Percentiles rank a stretch among this genome's conserved stretches.
phyloP scores from a whole-genome alignment of 2,329 filamentous ascomycete genomes.

The Waltergamsia citrina region DNA sequence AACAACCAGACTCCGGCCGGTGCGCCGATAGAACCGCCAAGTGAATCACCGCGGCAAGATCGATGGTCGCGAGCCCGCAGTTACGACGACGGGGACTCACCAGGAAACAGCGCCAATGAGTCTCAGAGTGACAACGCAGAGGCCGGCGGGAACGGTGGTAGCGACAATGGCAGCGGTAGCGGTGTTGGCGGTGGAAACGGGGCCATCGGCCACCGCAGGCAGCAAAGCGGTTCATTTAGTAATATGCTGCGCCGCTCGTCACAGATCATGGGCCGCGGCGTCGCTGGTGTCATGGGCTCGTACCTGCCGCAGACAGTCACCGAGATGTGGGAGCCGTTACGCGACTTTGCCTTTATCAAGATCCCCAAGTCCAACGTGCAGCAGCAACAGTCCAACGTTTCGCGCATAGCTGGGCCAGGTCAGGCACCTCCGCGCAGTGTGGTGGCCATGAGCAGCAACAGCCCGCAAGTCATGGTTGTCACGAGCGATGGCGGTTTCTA shows the following conservation, averaged over 20 bases:
- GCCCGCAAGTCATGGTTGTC: constrained; percentile 94
- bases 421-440: constrained; percentile 63
- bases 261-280: constrained; percentile 81
- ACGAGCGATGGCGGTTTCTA: constrained; percentile 94
- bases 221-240: constrained; percentile 74
- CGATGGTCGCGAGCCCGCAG: constrained; percentile 45
- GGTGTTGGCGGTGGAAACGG: no score
- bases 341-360: constrained; percentile 96
- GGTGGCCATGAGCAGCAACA: constrained; percentile 94
- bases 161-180: not conserved
- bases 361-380: constrained; percentile 54
- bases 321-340: constrained; percentile 92
- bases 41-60: constrained; percentile 33
- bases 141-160: not conserved
- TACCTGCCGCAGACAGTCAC: constrained; percentile 91
- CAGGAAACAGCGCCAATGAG: constrained; percentile 35
- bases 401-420: constrained; percentile 12
- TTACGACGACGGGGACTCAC: constrained; percentile 34
- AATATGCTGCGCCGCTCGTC: constrained; percentile 91
- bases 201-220: constrained; percentile 27
- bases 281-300: constrained; percentile 81
- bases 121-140: constrained; percentile 30
- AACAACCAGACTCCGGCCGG: constrained; percentile 23
- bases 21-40: constrained; percentile 25
- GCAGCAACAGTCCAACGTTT: constrained; percentile 8